A percentile compares a stretch with the other conserved stretches of the same genome.
phyloP scores from a whole-genome alignment of 1,139 yeast genomes.

The Protomyces arabidopsidicola region DNA sequence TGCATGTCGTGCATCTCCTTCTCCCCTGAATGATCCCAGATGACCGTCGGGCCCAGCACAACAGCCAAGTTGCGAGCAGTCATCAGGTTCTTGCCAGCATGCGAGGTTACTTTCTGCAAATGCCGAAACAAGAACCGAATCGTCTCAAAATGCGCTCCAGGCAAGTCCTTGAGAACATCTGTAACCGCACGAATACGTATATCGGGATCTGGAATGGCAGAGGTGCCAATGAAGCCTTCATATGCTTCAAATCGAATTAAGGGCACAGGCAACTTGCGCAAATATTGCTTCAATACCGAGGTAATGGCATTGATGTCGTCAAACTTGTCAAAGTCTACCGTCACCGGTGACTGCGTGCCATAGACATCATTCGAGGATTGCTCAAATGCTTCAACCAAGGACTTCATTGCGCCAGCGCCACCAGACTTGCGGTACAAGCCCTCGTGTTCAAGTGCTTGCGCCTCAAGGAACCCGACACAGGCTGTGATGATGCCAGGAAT shows the following conservation, averaged over 20 bases:
- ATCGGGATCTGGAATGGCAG: conserved; percentile 27
- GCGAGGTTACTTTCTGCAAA: conserved; percentile 39
- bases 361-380: conserved; percentile 1
- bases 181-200: conserved; percentile 41
- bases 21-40: conserved; percentile 74
- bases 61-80: conserved; percentile 75
- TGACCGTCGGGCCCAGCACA: conserved; percentile 92
- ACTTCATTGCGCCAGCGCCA: conserved; percentile 67
- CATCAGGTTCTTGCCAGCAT: conserved; percentile 46
- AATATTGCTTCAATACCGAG: conserved; percentile 77
- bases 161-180: conserved; percentile 48
- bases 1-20: conserved; percentile 85
- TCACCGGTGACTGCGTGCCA: conserved; percentile 4
- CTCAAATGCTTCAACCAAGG: conserved; percentile 46
- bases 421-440: conserved; percentile 93
- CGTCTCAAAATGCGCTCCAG: conserved; percentile 61
- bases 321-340: conserved; percentile 36
- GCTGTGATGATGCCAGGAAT: conserved; percentile 69
- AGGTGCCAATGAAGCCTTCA: conserved; percentile 54
- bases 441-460: conserved; percentile 64
- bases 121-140: conserved; percentile 59
- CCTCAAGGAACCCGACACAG: conserved; percentile 76
- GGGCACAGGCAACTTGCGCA: conserved; percentile 80
- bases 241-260: conserved; percentile 68
- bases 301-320: conserved; percentile 85